phyloP scores from a whole-genome alignment of 345 rosid genomes.

The Dipteronia dyeriana region DNA sequence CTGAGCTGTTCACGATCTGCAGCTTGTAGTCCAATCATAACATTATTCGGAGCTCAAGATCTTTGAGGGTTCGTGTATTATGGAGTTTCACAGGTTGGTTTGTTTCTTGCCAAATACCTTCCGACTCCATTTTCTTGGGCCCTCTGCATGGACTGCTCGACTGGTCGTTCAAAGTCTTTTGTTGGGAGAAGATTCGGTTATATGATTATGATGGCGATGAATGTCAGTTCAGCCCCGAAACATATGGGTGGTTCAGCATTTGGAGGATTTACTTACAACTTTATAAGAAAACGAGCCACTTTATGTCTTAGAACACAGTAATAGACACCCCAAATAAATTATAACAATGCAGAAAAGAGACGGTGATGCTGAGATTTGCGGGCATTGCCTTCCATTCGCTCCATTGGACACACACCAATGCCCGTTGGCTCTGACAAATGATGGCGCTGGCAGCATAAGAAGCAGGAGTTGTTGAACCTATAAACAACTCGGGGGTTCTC shows the following conservation, averaged over 20 bases:
- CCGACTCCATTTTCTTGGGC: not conserved
- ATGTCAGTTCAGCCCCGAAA: not conserved
- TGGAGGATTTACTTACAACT: not conserved
- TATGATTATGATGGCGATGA: constrained; percentile 2
- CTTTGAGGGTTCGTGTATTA: not conserved
- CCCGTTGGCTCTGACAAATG: not conserved
- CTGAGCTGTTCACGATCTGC: constrained; percentile 12
- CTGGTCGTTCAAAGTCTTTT: not conserved
- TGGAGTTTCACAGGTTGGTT: constrained; percentile 1
- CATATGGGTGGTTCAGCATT: not conserved
- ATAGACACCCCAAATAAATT: not conserved
- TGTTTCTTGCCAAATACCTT: not conserved
- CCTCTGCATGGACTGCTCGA: not conserved
- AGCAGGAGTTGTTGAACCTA: not conserved
- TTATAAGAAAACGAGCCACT: not conserved
- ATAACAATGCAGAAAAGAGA: not conserved
- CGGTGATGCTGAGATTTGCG: not conserved
- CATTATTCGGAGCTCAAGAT: not conserved
- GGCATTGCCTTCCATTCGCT: not conserved
- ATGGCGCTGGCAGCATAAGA: not conserved
- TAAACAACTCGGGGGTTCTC: not conserved
- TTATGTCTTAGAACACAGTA: not conserved
- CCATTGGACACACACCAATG: not conserved
- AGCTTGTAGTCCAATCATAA: constrained; percentile 6
- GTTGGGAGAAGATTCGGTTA: not conserved